Percentiles rank a stretch among this genome's conserved stretches.
These are phyloP conservation scores for Parascedosporium putredinis DNA, from an alignment of 2,329 filamentous ascomycete genomes.

Conservation along the genomic window DNA sequence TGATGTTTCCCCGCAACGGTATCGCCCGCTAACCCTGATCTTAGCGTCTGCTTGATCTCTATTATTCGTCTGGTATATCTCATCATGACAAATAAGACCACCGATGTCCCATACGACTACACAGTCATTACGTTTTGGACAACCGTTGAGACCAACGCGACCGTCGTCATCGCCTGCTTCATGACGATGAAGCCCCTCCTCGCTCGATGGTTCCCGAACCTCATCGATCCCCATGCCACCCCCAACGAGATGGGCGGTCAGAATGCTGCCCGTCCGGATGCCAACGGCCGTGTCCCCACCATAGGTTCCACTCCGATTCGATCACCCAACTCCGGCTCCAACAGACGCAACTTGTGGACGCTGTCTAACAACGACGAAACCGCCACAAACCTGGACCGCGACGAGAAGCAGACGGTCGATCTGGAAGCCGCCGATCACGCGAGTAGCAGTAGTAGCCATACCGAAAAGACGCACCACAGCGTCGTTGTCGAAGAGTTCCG, in stretches of 20 bases:
- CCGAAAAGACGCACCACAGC: no score
- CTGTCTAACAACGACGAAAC: no score
- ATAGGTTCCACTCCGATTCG: background rate
- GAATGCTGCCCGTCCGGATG: background rate
- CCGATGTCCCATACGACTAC: background rate
- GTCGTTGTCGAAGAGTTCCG: no score
- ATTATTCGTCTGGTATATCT: background rate
- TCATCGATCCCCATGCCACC: background rate
- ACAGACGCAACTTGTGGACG: background rate
- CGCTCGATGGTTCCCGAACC: background rate
- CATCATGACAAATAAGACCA: background rate
- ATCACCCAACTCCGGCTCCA: background rate
- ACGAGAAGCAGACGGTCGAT: no score
- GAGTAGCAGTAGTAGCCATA: no score
- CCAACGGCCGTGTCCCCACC: background rate
- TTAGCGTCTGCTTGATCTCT: background rate
- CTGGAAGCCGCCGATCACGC: no score
- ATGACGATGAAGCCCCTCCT: constrained; percentile 2
- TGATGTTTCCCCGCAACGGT: background rate
- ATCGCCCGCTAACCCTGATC: background rate
- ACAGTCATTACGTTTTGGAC: background rate
- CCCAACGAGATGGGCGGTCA: background rate
- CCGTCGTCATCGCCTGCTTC: background rate
- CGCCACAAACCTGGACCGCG: no score
- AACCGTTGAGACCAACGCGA: background rate